Evolutionary conservation across 1,139 yeast species (phyloP), one percentile per base, ranked within the genome.

Genomic region (Saccharomycopsis hybrid): DNA sequence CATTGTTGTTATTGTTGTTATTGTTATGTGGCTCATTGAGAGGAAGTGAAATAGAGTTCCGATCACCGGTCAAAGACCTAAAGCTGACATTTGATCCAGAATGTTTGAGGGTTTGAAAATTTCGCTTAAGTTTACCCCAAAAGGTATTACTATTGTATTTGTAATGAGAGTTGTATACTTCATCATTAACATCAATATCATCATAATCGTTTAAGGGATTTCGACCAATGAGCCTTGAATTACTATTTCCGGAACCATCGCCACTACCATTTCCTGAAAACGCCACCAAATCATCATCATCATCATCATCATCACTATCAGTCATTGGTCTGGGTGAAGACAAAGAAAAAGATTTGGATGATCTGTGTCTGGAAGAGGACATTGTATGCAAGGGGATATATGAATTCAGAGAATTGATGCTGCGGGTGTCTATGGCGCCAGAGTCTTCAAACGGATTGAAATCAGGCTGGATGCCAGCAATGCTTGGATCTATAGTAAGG

Each of bases 381-480:
- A 53, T 53, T 18, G 52, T 51, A 42, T 51, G 53, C 33, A 53
- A 41, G n/a, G 52, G 55, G 28, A 53, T 53, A 18, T 49, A 51
- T 4, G 53, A 46, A 27, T 44, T 50, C 48, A 40, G 52, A 4
- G 51, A 46, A 25, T 44, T 45, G 3, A 48, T 40, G 11, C 46
- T 40, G 8, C 50, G 35, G 5, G 46, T 40, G 13, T 48, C 52
- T 18, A 41, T 27, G 28, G 29, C 33, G 30, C 39, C 36, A n/a
- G 45, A 18, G 32, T 53, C 55, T 9, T 41, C 50, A 44, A 53
- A 53, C 5, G 55, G 55, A 38, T 53, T 53, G 46, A 53, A 53
- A 37, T 53, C 55, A 8, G 54, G 54, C 36, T 51, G 46, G 39
- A 53, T 50, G 11, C 50, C 54, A 18, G 54, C 50, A 13, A 52